A percentile compares a stretch with the other conserved stretches of the same genome.
phyloP scores from a whole-genome alignment of 106 monocot genomes.

The Dioscorea zingiberensis region DNA sequence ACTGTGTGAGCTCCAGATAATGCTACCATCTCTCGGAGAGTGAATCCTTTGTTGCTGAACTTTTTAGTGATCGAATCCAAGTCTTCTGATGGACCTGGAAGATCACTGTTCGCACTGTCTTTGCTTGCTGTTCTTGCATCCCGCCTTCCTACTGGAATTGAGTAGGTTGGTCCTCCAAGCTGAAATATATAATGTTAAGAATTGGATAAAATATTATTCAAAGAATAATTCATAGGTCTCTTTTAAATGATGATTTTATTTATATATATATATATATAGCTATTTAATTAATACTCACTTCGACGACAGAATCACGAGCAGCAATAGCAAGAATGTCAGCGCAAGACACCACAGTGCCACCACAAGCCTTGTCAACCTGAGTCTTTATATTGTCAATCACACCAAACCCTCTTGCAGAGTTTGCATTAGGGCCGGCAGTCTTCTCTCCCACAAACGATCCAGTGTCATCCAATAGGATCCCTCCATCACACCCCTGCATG shows the following conservation, averaged over 20 bases:
- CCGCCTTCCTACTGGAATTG: conserved; percentile 19
- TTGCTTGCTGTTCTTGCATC: conserved; percentile 23
- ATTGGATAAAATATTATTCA: not conserved
- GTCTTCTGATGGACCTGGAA: conserved; percentile 8
- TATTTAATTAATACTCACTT: conserved; percentile 11
- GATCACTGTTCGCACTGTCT: conserved; percentile 1
- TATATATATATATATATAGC: too few species aligned
- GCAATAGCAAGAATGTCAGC: conserved; percentile 59
- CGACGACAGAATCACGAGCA: conserved; percentile 40
- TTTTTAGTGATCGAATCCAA: conserved; percentile 6
- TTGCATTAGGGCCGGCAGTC: conserved; percentile 19
- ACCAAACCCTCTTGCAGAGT: conserved; percentile 47
- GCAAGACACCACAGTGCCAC: conserved; percentile 32
- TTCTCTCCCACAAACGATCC: conserved; percentile 25
- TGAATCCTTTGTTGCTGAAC: conserved; percentile 23
- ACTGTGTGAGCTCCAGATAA: conserved; percentile 32
- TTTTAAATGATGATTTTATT: too few species aligned
- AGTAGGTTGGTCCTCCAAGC: conserved; percentile 26
- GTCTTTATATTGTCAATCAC: conserved; percentile 46
- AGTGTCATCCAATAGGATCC: conserved; percentile 25
- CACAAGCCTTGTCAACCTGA: conserved; percentile 17
- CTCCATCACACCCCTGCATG: conserved; percentile 39
- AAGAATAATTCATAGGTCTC: too few species aligned
- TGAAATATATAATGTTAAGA: not conserved
- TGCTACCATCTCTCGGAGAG: conserved; percentile 10